These are phyloP conservation scores for Croton laevigatus DNA, from an alignment of 441 rosid genomes.

Conservation along the genomic window DNA sequence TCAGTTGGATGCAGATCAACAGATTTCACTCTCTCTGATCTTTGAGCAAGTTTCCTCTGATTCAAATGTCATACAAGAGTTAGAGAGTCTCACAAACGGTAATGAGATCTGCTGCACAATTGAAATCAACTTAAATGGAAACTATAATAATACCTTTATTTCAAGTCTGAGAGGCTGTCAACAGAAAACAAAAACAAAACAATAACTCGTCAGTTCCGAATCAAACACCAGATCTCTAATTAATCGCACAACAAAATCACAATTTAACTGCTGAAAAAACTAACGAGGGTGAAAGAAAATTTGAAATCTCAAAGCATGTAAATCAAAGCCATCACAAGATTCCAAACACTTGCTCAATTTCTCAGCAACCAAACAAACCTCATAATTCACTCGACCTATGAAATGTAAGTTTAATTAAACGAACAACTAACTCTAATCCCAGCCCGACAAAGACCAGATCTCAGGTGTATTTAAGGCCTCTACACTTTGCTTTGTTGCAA, in stretches of 20 bases:
- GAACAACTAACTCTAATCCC: too few species aligned
- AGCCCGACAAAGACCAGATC: too few species aligned
- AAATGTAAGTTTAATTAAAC: not conserved
- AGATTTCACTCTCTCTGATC: slow-evolving; percentile 83
- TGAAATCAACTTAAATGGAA: slow-evolving; percentile 12
- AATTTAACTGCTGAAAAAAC: not conserved
- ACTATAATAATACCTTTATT: slow-evolving; percentile 44
- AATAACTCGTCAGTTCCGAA: slow-evolving; percentile 20
- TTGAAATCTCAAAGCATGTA: not conserved
- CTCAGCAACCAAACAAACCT: slow-evolving; percentile 12
- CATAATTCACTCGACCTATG: slow-evolving; percentile 18
- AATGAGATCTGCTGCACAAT: slow-evolving; percentile 5
- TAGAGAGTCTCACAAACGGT: not conserved
- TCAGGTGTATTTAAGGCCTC: too few species aligned
- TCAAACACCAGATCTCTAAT: slow-evolving; percentile 21
- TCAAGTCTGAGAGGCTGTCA: slow-evolving; percentile 68
- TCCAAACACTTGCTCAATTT: not conserved
- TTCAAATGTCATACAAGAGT: slow-evolving; percentile 21
- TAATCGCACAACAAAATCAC: slow-evolving; percentile 2
- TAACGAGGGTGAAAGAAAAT: not conserved
- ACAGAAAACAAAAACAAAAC: not conserved
- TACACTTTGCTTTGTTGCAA: too few species aligned
- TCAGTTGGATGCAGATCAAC: slow-evolving; percentile 91
- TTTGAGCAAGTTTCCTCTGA: slow-evolving; percentile 72
- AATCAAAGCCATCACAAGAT: not conserved